A percentile compares a stretch with the other conserved stretches of the same genome.
Evolutionary conservation across 176 grass and related monocot genomes (phyloP).

Genomic region (Oryza brachyantha): DNA sequence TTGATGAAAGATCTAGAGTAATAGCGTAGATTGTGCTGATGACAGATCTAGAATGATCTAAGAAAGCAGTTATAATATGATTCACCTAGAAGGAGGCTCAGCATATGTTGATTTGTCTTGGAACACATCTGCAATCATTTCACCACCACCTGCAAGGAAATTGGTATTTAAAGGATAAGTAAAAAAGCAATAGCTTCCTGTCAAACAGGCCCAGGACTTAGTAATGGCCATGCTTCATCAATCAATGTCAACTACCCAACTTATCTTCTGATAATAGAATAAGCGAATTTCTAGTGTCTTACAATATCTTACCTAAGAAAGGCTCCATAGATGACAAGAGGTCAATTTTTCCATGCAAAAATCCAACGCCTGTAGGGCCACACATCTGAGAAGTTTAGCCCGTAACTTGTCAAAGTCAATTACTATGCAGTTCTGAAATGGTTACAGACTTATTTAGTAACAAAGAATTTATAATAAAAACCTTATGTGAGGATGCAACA

Average conservation of each 20-base stretch:
- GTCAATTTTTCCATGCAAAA: constrained; percentile 81
- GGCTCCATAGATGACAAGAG: constrained; percentile 79
- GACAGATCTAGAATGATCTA: background rate
- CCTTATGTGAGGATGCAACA: constrained; percentile 98
- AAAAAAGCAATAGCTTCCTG: constrained; percentile 2
- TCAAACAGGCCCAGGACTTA: constrained; percentile 13
- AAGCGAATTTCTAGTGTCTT: background rate
- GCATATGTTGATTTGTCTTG: constrained; percentile 85
- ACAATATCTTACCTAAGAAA: constrained; percentile 72
- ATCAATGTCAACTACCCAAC: background rate
- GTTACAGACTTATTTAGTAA: constrained; percentile 12
- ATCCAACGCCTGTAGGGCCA: constrained; percentile 91
- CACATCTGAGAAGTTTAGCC: constrained; percentile 94
- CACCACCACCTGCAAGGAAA: constrained; percentile 72
- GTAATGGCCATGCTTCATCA: constrained; percentile 1
- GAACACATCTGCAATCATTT: constrained; percentile 93
- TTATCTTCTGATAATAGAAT: background rate
- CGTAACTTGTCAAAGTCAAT: constrained; percentile 31
- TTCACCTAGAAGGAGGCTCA: constrained; percentile 90
- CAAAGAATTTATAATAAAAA: constrained; percentile 25
- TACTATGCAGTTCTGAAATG: constrained; percentile 19
- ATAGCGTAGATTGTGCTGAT: background rate
- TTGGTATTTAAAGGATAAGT: constrained; percentile 3
- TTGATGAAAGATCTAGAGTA: background rate
- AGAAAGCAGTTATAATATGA: background rate